Evolutionary conservation across 2,329 filamentous ascomycete genomes (phyloP), one percentile per base, ranked within the genome.

Genomic region (Neonectria magnoliae): DNA sequence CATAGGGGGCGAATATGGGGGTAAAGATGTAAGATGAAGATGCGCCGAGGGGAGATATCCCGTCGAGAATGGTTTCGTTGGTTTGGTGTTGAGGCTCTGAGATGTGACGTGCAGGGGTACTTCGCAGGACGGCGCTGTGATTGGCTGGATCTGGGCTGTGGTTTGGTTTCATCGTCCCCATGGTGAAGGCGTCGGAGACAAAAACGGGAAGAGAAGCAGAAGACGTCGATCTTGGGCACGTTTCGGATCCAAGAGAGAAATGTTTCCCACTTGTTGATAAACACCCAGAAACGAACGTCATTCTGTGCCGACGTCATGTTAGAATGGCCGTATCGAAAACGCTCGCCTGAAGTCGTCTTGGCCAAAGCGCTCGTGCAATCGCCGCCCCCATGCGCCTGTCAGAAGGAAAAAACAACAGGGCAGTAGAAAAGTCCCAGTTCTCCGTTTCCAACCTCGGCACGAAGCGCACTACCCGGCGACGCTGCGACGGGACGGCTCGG

Each of bases 51-150:
- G n/a, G 22, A 54, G 11, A 53, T 41, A 45, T 38, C 22, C 4
- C 31, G 31, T 36, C 29, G 50, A 54, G 2, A n/a, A 31, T 31
- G 11, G 41, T n/a, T 18, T 14, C 25, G 45, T 53, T 45, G 53
- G 51, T 57, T 55, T 73, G 71, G 70, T 70, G 70, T 74, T 73
- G 71, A 73, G 71, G 71, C 70, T 74, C 71, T 67, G 52, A 51
- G 48, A 57, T 47, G 59, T 63, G 64, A 68, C 36, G 60, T 72
- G 56, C 27, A 36, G 27, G 51, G 55, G 48, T 59, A 45, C 41
- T 31, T 25, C 51, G 20, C 56, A 41, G 47, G 44, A 31, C 14
- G 22, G 58, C 11, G 45, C 31, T 36, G 33, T 71, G 60, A 73
- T 72, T 74, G 71, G 71, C 41, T 22, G n/a, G 18, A 14, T 14